Percentiles rank a stretch among this genome's conserved stretches.
Evolutionary conservation across 2,329 filamentous ascomycete genomes (phyloP).

Genomic region (Fusarium sp.): DNA sequence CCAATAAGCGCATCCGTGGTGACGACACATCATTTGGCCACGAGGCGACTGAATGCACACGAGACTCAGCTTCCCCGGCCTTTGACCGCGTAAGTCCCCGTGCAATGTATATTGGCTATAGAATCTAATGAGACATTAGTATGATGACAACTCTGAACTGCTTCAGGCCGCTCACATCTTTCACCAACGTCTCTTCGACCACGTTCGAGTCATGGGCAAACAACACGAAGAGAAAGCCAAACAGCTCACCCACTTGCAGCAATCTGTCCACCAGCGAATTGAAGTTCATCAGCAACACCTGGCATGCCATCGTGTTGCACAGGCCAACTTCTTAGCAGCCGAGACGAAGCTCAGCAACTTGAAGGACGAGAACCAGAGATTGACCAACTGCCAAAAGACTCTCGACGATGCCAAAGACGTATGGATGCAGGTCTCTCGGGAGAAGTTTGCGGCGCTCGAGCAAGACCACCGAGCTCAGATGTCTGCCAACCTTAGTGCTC

Average conservation of each 20-base stretch:
- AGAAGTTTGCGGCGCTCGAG: constrained; percentile 12
- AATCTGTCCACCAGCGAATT: constrained; percentile 1
- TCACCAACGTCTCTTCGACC: background rate
- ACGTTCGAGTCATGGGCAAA: background rate
- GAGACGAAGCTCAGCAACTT: background rate
- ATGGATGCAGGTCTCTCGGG: background rate
- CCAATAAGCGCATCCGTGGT: constrained; percentile 8
- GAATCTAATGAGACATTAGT: background rate
- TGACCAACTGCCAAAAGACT: background rate
- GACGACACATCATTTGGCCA: background rate
- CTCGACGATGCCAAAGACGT: constrained; percentile 5
- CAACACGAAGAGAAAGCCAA: background rate
- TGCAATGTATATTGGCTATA: no score
- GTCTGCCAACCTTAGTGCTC: background rate
- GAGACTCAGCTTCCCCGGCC: background rate
- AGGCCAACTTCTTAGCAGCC: background rate
- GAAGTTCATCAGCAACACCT: background rate
- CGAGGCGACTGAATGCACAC: background rate
- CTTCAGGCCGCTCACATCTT: background rate
- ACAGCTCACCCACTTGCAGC: background rate
- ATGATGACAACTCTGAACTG: background rate
- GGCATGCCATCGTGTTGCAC: background rate
- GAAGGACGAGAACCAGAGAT: background rate
- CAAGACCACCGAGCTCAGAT: background rate
- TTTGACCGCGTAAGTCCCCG: background rate